Evolutionary conservation across 1,284 basidiomycete genomes (phyloP).

Genomic region (Athelia psychrophila): DNA sequence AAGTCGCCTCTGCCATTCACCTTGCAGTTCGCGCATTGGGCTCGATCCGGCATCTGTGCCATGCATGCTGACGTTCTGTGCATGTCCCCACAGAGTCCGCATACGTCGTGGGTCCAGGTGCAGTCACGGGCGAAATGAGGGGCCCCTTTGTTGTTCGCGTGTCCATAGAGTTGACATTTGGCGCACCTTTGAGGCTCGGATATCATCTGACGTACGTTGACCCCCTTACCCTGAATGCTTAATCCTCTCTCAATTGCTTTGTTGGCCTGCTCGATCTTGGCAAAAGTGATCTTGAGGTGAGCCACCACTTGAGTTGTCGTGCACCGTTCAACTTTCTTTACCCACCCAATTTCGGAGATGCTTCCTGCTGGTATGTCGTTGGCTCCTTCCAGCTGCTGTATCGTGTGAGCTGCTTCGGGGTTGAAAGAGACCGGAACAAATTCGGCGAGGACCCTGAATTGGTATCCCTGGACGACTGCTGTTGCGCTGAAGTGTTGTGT

Average conservation of each 20-base stretch:
- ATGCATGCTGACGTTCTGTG: constrained; percentile 1
- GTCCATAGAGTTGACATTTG: constrained; percentile 3
- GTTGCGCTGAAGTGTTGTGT: neutral
- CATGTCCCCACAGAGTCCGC: constrained; percentile 1
- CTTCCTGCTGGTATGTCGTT: neutral
- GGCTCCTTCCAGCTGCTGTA: constrained; percentile 5
- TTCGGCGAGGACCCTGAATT: constrained; percentile 5
- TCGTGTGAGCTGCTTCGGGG: neutral
- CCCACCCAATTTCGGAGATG: constrained; percentile 11
- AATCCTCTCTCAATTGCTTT: neutral
- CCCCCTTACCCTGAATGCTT: constrained; percentile 3
- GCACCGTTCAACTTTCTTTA: constrained; percentile 10
- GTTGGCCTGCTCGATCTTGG: constrained; percentile 7
- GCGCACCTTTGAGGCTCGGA: constrained; percentile 2
- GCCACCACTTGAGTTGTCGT: constrained; percentile 4
- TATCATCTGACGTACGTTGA: constrained; percentile 2
- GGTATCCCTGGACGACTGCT: constrained; percentile 1
- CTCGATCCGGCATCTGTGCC: no score
- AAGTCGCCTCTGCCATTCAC: no score
- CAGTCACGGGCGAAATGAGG: neutral
- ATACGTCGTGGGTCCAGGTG: neutral
- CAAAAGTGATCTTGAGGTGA: constrained; percentile 5
- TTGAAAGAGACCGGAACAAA: constrained; percentile 13
- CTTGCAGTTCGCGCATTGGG: constrained; percentile 1
- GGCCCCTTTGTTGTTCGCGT: neutral